These are phyloP conservation scores for Beauveria medogensis DNA, from an alignment of 2,329 filamentous ascomycete species.

Conservation along the genomic window DNA sequence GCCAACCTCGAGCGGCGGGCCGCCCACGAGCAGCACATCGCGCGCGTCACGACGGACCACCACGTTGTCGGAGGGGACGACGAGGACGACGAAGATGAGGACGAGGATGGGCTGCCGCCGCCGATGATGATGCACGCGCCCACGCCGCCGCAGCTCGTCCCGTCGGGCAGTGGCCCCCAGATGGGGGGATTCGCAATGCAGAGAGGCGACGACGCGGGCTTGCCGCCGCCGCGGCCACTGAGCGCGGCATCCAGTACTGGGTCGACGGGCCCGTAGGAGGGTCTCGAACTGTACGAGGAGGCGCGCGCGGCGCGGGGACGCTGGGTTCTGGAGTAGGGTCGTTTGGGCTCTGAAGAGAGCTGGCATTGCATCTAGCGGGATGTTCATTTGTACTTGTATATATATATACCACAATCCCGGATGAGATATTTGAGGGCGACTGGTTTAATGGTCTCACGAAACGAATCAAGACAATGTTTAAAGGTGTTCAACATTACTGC, in stretches of 20 bases:
- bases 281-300: constrained; percentile 1
- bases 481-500: not conserved
- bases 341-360: not conserved
- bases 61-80: constrained; percentile 15
- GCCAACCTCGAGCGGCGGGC: constrained; percentile 41
- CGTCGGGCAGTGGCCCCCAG: constrained; percentile 12
- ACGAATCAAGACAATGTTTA: not conserved
- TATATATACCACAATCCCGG: not conserved
- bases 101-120: constrained; percentile 16
- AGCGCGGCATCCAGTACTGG: constrained; percentile 36
- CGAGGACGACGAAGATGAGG: constrained; percentile 21
- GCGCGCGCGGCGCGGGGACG: not conserved
- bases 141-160: constrained; percentile 14
- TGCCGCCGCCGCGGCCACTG: constrained; percentile 27
- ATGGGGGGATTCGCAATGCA: constrained; percentile 33
- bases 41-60: not conserved
- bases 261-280: constrained; percentile 30
- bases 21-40: constrained; percentile 28
- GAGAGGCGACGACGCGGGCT: constrained; percentile 24
- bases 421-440: not conserved
- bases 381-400: not conserved
- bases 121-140: constrained; percentile 14
- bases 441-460: constrained; percentile 1
- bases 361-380: not conserved
- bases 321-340: constrained; percentile 20